Conservation (phyloP, 1,284 basidiomycete genomes). For the Dichomitus squalens region DNA sequence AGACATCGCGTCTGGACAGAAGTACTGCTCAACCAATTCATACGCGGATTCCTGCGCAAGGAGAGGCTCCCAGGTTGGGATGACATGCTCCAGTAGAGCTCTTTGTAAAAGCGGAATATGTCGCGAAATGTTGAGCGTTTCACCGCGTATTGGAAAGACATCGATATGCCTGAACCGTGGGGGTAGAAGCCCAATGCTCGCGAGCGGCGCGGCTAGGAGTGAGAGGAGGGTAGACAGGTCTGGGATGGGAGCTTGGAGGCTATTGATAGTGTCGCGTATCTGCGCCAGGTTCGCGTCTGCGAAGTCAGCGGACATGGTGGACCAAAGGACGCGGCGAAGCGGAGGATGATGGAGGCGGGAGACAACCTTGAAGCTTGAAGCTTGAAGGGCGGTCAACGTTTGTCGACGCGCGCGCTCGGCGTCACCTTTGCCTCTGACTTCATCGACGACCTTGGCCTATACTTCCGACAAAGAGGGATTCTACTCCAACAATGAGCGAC, state of each 20-base stretch:
- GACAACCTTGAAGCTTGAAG: too few species aligned
- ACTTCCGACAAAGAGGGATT: neutral
- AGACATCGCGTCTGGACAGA: slow-evolving; percentile 65
- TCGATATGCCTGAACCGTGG: slow-evolving; percentile 48
- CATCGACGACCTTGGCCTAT: neutral
- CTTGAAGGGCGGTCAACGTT: too few species aligned
- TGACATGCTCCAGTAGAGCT: slow-evolving; percentile 61
- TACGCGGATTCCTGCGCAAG: slow-evolving; percentile 52
- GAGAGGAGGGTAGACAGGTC: slow-evolving; percentile 53
- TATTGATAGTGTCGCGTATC: slow-evolving; percentile 49
- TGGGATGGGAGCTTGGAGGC: slow-evolving; percentile 53
- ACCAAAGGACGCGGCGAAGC: too few species aligned
- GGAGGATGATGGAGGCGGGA: too few species aligned
- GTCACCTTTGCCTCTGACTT: slow-evolving; percentile 10
- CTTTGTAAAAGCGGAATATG: slow-evolving; percentile 64
- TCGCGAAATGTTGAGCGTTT: slow-evolving; percentile 41
- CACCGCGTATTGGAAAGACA: slow-evolving; percentile 34
- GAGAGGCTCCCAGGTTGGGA: slow-evolving; percentile 67
- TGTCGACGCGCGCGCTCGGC: slow-evolving; percentile 1
- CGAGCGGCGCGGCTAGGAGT: slow-evolving; percentile 61
- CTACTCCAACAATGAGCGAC: slow-evolving; percentile 26
- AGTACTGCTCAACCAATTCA: slow-evolving; percentile 61
- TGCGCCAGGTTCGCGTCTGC: slow-evolving; percentile 33
- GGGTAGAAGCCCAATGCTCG: slow-evolving; percentile 57
- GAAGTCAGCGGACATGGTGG: slow-evolving; percentile 30